Percentiles rank a stretch among this genome's conserved stretches.
Conservation (phyloP, 2,329 filamentous ascomycete species). For the Clarireedia monteithiana region DNA sequence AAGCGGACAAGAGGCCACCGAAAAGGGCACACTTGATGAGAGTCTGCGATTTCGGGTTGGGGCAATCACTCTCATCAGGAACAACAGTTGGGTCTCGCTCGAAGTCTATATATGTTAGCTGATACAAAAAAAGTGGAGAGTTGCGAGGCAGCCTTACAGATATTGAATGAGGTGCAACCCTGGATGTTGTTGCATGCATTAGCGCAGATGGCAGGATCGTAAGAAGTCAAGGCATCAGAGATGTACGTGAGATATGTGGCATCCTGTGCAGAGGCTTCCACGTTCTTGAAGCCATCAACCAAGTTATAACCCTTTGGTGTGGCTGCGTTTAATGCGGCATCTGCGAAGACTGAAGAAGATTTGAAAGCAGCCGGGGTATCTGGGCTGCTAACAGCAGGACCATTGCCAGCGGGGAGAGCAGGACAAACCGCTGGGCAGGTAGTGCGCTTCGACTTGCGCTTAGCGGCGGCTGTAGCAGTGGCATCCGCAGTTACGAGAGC, state of each 20-base stretch:
- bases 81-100: slow-evolving; percentile 4
- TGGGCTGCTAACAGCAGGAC: neutral
- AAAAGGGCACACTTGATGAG: slow-evolving; percentile 9
- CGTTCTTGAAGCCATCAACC: slow-evolving; percentile 1
- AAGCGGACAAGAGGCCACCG: slow-evolving; percentile 3
- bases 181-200: slow-evolving; percentile 7
- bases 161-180: slow-evolving; percentile 7
- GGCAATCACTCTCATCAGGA: slow-evolving; percentile 1
- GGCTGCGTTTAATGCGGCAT: neutral
- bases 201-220: slow-evolving; percentile 7
- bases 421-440: neutral
- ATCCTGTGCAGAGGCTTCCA: neutral
- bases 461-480: neutral
- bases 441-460: neutral
- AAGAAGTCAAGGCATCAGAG: slow-evolving; percentile 5
- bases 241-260: slow-evolving; percentile 8
- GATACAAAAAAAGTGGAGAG: neutral
- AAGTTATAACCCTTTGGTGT: neutral
- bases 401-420: slow-evolving; percentile 1
- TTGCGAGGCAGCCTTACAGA: neutral
- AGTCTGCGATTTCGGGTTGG: slow-evolving; percentile 5
- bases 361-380: slow-evolving; percentile 1
- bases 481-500: neutral
- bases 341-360: neutral
- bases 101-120: neutral